Conservation (phyloP, 768 basidiomycete species). For the Tulasnella sp. region DNA sequence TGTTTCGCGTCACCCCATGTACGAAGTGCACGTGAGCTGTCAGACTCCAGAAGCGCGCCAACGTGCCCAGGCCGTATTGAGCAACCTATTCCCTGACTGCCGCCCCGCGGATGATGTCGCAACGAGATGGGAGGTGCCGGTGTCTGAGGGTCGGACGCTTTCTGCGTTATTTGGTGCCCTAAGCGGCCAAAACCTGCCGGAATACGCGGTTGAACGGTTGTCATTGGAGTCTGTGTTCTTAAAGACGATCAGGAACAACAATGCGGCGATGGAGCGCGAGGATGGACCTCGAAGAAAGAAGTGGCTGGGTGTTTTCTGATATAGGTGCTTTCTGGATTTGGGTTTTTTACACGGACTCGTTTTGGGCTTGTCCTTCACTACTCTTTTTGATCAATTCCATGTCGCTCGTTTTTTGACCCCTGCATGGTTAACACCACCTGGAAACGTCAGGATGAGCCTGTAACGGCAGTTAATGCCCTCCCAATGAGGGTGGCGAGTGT, state of each 20-base stretch:
- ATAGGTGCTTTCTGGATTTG: neutral
- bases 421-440: neutral
- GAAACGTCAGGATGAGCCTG: neutral
- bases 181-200: slow-evolving; percentile 41
- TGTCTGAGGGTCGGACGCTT: slow-evolving; percentile 43
- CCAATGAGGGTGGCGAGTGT: neutral
- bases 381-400: neutral
- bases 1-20: slow-evolving; percentile 58
- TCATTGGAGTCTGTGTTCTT: slow-evolving; percentile 66
- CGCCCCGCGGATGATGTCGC: slow-evolving; percentile 65
- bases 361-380: neutral
- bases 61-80: slow-evolving; percentile 54
- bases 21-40: slow-evolving; percentile 70
- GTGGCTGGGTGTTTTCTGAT: neutral
- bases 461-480: neutral
- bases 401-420: neutral
- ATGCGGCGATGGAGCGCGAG: neutral
- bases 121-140: slow-evolving; percentile 65
- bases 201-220: slow-evolving; percentile 64
- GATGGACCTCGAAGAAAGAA: neutral
- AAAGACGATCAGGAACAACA: slow-evolving; percentile 50
- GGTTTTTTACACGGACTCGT: neutral
- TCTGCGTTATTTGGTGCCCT: slow-evolving; percentile 52
- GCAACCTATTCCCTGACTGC: slow-evolving; percentile 48
- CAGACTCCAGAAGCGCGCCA: slow-evolving; percentile 52